A percentile compares a stretch with the other conserved stretches of the same genome.
phyloP scores from a whole-genome alignment of 352 stramenopile species.

The Globisporangium canariense region DNA sequence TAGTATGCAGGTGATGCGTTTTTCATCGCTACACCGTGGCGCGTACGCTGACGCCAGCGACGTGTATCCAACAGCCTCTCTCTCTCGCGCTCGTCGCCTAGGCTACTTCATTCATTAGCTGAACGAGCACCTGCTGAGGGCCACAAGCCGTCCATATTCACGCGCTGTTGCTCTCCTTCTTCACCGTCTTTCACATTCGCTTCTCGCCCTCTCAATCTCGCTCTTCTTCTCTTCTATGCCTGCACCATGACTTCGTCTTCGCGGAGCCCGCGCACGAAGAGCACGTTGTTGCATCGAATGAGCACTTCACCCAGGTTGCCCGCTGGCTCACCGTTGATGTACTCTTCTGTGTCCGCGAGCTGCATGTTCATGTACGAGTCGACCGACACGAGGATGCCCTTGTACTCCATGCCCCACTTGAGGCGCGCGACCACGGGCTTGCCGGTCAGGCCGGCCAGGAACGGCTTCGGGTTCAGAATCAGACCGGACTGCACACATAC shows the following conservation, averaged over 20 bases:
- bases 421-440: conserved; percentile 96
- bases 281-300: conserved; percentile 99
- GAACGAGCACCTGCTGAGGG: not conserved
- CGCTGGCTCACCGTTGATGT: conserved; percentile 95
- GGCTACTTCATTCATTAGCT: not conserved
- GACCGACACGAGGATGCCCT: conserved; percentile 91
- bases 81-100: not conserved
- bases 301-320: conserved; percentile 97
- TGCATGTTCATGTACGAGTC: conserved; percentile 99
- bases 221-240: conserved; percentile 12
- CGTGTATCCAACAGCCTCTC: not conserved
- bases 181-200: not conserved
- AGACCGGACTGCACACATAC: conserved; percentile 59
- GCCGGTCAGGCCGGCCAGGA: conserved; percentile 92
- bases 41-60: not conserved
- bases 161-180: not conserved
- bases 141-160: not conserved
- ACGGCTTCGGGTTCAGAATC: conserved; percentile 95
- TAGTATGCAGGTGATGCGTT: too few species aligned
- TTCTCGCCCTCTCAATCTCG: not conserved
- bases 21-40: too few species aligned
- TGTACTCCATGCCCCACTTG: conserved; percentile 99
- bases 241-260: conserved; percentile 17
- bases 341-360: conserved; percentile 96
- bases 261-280: conserved; percentile 92